phyloP scores from a whole-genome alignment of 2,329 filamentous ascomycete genomes.

The Talaromyces sp. region DNA sequence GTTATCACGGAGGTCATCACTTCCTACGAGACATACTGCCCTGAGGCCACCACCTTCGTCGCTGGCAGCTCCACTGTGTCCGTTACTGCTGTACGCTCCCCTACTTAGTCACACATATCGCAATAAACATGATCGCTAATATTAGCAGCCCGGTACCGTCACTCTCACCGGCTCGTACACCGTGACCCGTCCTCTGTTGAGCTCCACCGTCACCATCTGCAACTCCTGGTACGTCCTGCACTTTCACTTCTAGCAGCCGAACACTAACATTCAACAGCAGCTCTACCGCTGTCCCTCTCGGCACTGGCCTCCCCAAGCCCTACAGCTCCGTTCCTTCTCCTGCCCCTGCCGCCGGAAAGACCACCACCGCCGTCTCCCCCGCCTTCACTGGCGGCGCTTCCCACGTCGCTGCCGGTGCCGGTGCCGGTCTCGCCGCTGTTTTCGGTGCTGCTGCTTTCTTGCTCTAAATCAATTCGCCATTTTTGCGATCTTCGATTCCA shows the following conservation, averaged over 20 bases:
- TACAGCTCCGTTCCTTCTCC: constrained; percentile 25
- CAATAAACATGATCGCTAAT: neutral
- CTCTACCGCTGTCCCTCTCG: constrained; percentile 11
- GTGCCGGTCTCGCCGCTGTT: constrained; percentile 52
- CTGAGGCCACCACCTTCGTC: constrained; percentile 61
- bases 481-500: neutral
- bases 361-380: constrained; percentile 18
- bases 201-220: constrained; percentile 52
- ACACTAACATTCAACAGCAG: neutral
- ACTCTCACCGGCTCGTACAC: constrained; percentile 73
- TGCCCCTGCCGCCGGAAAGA: constrained; percentile 20
- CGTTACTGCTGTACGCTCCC: constrained; percentile 56
- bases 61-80: constrained; percentile 66
- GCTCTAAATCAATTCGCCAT: constrained; percentile 33
- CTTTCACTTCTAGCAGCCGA: neutral
- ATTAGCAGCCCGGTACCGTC: constrained; percentile 58
- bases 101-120: too few species aligned
- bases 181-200: constrained; percentile 52
- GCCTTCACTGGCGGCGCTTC: constrained; percentile 52
- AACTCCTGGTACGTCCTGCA: constrained; percentile 37
- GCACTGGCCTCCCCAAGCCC: constrained; percentile 12
- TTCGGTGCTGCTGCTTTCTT: constrained; percentile 51
- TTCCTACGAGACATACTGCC: constrained; percentile 69
- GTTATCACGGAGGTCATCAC: constrained; percentile 56
- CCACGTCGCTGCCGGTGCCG: constrained; percentile 47